A percentile compares a stretch with the other conserved stretches of the same genome.
These are phyloP conservation scores for Hydrangea macrophylla DNA, from an alignment of 148 eudicot species.

Conservation along the genomic window DNA sequence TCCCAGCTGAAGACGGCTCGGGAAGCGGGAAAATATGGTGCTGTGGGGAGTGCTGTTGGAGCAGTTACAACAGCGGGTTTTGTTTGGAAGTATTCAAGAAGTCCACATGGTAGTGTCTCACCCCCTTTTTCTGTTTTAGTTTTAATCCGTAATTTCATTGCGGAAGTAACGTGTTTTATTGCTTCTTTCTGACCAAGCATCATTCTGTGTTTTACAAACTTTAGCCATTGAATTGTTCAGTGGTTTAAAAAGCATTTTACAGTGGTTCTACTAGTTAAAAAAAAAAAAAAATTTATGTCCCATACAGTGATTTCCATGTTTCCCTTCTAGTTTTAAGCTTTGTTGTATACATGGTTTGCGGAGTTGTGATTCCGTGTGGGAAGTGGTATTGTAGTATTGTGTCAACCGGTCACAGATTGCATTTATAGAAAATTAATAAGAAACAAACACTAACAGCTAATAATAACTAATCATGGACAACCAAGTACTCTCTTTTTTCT, in stretches of 20 bases:
- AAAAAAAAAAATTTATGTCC: neutral
- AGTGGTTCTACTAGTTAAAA: neutral
- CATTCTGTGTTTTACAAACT: neutral
- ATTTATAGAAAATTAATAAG: neutral
- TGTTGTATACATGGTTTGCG: neutral
- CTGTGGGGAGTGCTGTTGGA: conserved; percentile 69
- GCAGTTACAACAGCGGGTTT: conserved; percentile 64
- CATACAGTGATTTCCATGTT: neutral
- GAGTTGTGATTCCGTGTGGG: neutral
- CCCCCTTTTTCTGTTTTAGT: neutral
- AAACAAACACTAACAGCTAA: neutral
- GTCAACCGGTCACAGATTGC: neutral
- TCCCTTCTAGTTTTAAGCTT: neutral
- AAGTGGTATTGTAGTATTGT: neutral
- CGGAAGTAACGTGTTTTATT: neutral
- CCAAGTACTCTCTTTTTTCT: too few relatives aligned
- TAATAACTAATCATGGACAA: neutral
- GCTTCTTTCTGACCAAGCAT: neutral
- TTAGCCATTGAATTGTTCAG: too few relatives aligned
- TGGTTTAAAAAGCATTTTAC: neutral
- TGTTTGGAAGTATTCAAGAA: conserved; percentile 78
- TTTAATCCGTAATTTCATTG: neutral
- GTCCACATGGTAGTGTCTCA: conserved; percentile 63
- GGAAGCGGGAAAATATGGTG: conserved; percentile 54
- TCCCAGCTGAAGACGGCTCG: conserved; percentile 70